phyloP scores from a whole-genome alignment of 2,329 filamentous ascomycete genomes.

The Xylariaceae sp. region DNA sequence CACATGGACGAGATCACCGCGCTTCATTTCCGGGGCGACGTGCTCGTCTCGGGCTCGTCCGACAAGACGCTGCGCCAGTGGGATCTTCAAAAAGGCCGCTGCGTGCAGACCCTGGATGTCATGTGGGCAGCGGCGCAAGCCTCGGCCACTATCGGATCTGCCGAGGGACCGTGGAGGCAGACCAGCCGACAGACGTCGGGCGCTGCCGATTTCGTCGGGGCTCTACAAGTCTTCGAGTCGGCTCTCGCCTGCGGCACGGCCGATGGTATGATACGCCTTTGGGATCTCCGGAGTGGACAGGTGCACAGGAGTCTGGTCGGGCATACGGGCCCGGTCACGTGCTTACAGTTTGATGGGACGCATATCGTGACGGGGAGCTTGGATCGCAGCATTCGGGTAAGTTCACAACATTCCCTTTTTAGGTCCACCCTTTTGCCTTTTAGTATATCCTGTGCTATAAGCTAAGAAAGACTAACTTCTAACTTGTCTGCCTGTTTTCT shows the following conservation, averaged over 20 bases:
- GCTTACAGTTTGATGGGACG: constrained; percentile 91
- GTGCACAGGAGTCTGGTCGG: constrained; percentile 95
- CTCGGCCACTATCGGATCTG: constrained; percentile 59
- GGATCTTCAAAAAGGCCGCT: constrained; percentile 96
- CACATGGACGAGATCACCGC: constrained; percentile 95
- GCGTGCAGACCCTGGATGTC: constrained; percentile 94
- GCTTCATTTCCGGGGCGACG: constrained; percentile 82
- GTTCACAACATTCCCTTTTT: no score
- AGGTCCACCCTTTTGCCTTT: no score
- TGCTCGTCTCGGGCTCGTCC: constrained; percentile 88
- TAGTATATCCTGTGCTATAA: no score
- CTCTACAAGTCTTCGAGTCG: constrained; percentile 91
- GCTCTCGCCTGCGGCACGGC: constrained; percentile 94
- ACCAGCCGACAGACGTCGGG: constrained; percentile 59
- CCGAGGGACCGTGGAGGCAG: constrained; percentile 65
- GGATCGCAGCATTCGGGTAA: constrained; percentile 89
- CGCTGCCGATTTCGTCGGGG: constrained; percentile 86
- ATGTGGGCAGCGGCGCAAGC: constrained; percentile 96
- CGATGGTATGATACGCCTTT: constrained; percentile 92
- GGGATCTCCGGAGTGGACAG: constrained; percentile 94
- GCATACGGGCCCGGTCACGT: constrained; percentile 90
- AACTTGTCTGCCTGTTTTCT: constrained; percentile 4
- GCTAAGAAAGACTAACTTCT: no score
- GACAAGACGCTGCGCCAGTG: constrained; percentile 97
- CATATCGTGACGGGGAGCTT: constrained; percentile 89